phyloP scores from a whole-genome alignment of 305 asterid species.

The Caryopteris hybrid region DNA sequence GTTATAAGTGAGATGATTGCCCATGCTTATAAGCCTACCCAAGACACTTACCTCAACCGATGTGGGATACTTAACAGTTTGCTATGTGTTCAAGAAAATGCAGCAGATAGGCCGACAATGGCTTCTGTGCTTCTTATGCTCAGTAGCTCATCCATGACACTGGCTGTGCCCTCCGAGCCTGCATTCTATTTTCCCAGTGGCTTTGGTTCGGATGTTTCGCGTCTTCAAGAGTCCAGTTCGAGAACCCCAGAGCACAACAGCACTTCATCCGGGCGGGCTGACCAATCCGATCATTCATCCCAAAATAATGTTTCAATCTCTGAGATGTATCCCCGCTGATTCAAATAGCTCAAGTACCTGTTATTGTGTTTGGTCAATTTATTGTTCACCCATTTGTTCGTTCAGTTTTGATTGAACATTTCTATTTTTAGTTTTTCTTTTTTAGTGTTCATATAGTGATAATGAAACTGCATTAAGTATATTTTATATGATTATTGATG shows the following conservation, averaged over 20 bases:
- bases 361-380: neutral
- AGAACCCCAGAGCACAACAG: neutral
- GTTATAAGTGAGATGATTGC: too few species aligned
- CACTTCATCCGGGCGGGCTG: neutral
- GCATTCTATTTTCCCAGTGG: constrained; percentile 16
- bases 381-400: too few species aligned
- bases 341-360: neutral
- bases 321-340: constrained; percentile 2
- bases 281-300: constrained; percentile 1
- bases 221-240: too few species aligned
- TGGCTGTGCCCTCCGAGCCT: constrained; percentile 20
- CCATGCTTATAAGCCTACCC: too few species aligned
- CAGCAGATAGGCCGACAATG: constrained; percentile 31
- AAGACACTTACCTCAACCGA: too few species aligned
- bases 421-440: too few species aligned
- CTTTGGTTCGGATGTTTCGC: neutral
- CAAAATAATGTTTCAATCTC: constrained; percentile 5
- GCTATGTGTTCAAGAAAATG: too few species aligned
- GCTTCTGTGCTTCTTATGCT: constrained; percentile 30
- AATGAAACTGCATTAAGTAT: too few species aligned
- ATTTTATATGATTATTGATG: too few species aligned
- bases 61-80: too few species aligned
- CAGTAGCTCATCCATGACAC: constrained; percentile 16
- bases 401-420: too few species aligned
- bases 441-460: too few species aligned